These are phyloP conservation scores for Gaultheria prostrata DNA, from an alignment of 148 eudicot genomes.

Conservation along the genomic window DNA sequence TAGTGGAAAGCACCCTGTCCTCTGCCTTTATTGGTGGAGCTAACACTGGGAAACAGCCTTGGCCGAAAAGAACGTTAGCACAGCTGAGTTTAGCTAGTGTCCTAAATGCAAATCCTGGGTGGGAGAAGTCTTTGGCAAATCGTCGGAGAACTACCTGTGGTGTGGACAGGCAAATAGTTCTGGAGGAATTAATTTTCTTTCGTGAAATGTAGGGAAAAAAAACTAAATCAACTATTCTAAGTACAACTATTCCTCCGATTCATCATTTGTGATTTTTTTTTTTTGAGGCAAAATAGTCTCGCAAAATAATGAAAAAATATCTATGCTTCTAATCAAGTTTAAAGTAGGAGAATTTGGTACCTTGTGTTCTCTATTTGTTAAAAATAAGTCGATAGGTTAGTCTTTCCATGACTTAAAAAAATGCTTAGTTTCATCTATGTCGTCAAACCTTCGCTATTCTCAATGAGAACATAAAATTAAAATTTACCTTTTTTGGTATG, in stretches of 20 bases:
- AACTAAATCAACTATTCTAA: not conserved
- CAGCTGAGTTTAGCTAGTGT: not conserved
- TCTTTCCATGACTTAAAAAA: not conserved
- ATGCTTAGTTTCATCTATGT: not conserved
- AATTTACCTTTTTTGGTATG: not conserved
- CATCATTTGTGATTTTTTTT: too few relatives aligned
- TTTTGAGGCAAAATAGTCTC: not conserved
- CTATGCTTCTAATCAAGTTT: not conserved
- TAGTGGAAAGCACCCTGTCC: slow-evolving; percentile 6
- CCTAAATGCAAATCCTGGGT: not conserved
- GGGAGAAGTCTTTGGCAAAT: not conserved
- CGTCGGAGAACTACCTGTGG: not conserved
- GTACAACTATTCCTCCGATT: too few relatives aligned
- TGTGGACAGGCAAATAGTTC: not conserved
- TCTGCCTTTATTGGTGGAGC: not conserved
- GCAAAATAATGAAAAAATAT: not conserved
- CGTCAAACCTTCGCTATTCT: not conserved
- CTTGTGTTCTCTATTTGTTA: not conserved
- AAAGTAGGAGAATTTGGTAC: not conserved
- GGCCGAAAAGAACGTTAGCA: not conserved
- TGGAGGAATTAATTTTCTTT: not conserved
- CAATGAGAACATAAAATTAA: not conserved
- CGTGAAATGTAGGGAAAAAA: not conserved
- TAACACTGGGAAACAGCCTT: not conserved
- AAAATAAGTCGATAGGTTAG: too few relatives aligned